Percentiles rank a stretch among this genome's conserved stretches.
These are phyloP conservation scores for Abrus pulchellus DNA, from an alignment of 306 rosid genomes.

Conservation along the genomic window DNA sequence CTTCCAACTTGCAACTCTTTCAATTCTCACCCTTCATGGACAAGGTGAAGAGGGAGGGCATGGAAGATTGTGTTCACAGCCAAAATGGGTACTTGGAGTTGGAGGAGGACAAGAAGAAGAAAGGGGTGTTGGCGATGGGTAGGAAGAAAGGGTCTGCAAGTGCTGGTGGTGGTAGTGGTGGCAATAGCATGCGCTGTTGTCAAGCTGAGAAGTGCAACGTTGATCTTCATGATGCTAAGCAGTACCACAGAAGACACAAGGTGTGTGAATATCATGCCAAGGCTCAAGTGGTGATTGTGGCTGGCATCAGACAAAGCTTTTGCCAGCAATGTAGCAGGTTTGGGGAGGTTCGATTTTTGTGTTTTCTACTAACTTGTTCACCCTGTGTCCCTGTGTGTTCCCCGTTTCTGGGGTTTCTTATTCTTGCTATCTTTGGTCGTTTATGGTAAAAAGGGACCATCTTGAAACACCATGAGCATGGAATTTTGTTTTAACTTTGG, in stretches of 20 bases:
- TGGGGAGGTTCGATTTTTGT: constrained; percentile 19
- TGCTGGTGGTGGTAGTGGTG: constrained; percentile 17
- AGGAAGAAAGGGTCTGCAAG: constrained; percentile 47
- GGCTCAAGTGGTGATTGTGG: constrained; percentile 72
- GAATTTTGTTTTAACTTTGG: neutral
- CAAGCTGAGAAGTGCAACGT: constrained; percentile 76
- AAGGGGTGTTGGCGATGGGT: constrained; percentile 28
- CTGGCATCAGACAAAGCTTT: constrained; percentile 67
- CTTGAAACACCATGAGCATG: neutral
- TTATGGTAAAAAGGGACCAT: neutral
- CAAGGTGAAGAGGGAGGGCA: constrained; percentile 49
- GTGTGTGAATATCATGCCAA: constrained; percentile 78
- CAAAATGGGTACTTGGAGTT: constrained; percentile 17
- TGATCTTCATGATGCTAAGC: constrained; percentile 70
- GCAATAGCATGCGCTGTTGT: constrained; percentile 58
- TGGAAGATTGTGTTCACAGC: constrained; percentile 37
- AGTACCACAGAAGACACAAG: constrained; percentile 71
- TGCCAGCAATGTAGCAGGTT: constrained; percentile 96
- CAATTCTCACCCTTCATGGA: neutral
- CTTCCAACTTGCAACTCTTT: constrained; percentile 14
- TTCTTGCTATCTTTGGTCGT: constrained; percentile 13
- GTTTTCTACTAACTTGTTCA: neutral
- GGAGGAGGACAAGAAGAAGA: constrained; percentile 57
- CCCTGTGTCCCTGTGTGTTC: neutral
- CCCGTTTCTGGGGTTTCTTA: neutral